A percentile compares a stretch with the other conserved stretches of the same genome.
phyloP scores from a whole-genome alignment of 305 asterid genomes.

The Striga hermonthica region DNA sequence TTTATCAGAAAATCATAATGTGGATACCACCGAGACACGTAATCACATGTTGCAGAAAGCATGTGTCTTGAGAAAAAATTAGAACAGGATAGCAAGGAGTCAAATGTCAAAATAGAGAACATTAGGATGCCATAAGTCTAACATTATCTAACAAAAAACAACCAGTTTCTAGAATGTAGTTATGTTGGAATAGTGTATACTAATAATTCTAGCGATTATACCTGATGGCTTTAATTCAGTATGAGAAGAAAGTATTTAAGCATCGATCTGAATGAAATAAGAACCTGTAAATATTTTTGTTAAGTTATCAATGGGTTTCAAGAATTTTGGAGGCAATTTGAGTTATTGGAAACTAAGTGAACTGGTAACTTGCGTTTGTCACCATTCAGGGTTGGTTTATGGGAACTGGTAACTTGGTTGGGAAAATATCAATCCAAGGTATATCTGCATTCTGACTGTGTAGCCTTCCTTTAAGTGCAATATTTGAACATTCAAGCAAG shows the following conservation, averaged over 20 bases:
- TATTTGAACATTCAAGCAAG: conserved; percentile 5
- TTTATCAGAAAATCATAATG: background rate
- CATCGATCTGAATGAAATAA: background rate
- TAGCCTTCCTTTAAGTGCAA: conserved; percentile 14
- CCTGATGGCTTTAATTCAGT: background rate
- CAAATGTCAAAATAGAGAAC: background rate
- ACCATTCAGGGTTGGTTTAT: no score
- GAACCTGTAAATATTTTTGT: background rate
- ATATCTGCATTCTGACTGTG: background rate
- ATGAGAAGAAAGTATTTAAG: background rate
- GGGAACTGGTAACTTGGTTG: background rate
- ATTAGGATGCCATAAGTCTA: background rate
- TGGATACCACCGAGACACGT: background rate
- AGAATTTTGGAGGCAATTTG: background rate
- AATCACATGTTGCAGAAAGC: background rate
- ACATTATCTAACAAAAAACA: background rate
- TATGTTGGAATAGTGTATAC: no score
- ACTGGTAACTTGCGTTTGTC: background rate
- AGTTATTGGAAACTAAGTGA: no score
- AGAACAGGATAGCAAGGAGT: background rate
- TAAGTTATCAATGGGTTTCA: background rate
- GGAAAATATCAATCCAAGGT: background rate
- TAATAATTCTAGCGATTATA: no score
- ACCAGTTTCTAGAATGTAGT: background rate
- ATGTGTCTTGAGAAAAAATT: background rate